Conservation (phyloP, 768 basidiomycete species). For the Cubamyces lactineus region DNA sequence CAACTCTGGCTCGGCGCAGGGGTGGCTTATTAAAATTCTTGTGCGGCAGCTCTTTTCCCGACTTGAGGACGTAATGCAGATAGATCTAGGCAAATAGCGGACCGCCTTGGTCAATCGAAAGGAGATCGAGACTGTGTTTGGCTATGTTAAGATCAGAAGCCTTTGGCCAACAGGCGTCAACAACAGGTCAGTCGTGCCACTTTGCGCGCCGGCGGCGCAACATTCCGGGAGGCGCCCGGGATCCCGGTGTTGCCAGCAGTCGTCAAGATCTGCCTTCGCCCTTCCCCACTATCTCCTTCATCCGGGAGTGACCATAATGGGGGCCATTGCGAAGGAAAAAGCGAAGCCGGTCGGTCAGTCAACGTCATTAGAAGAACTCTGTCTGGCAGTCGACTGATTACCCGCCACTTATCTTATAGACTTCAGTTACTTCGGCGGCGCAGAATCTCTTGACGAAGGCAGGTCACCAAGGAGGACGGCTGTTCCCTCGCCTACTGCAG, state of each 20-base stretch:
- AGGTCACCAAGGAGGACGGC: slow-evolving; percentile 40
- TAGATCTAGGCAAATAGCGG: background rate
- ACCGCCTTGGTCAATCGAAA: background rate
- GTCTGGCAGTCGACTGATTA: background rate
- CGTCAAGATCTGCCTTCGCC: background rate
- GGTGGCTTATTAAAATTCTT: no score
- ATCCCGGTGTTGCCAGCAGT: slow-evolving; percentile 12
- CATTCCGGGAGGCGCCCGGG: background rate
- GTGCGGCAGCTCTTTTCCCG: no score
- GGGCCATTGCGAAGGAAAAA: background rate
- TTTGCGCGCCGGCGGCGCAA: background rate
- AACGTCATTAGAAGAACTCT: background rate
- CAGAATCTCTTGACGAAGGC: slow-evolving; percentile 70
- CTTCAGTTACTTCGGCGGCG: slow-evolving; percentile 82
- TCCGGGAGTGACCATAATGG: background rate
- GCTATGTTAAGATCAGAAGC: slow-evolving; percentile 26
- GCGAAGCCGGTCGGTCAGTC: slow-evolving; percentile 5
- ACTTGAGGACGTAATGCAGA: no score
- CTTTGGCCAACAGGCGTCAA: slow-evolving; percentile 24
- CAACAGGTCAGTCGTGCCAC: slow-evolving; percentile 3
- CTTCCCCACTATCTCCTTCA: background rate
- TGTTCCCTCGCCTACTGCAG: slow-evolving; percentile 52
- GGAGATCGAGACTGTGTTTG: slow-evolving; percentile 17
- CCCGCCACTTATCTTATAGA: slow-evolving; percentile 43
- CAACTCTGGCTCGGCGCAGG: no score